A percentile compares a stretch with the other conserved stretches of the same genome.
phyloP scores from a whole-genome alignment of 768 basidiomycete species.

The Lepiota brunneoincarnata region DNA sequence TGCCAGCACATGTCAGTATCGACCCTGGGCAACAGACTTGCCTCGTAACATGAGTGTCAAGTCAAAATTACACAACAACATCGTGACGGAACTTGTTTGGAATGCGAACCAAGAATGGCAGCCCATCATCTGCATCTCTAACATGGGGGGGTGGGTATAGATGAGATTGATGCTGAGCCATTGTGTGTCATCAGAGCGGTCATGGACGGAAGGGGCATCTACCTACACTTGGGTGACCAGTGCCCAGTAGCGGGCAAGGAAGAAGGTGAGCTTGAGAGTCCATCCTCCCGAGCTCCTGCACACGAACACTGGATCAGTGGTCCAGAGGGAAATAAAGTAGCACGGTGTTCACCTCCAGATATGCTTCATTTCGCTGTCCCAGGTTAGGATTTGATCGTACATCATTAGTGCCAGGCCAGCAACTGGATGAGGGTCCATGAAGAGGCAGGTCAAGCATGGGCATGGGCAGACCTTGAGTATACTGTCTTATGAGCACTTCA shows the following conservation, averaged over 20 bases:
- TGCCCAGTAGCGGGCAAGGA: neutral
- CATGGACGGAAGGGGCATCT: neutral
- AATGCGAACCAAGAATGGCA: neutral
- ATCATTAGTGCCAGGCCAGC: neutral
- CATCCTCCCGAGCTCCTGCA: neutral
- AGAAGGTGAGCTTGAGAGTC: neutral
- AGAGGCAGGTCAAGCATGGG: no score
- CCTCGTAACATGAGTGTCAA: slow-evolving; percentile 4
- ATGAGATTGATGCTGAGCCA: neutral
- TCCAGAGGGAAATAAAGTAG: neutral
- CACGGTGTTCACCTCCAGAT: neutral
- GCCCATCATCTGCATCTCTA: neutral
- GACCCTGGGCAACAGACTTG: neutral
- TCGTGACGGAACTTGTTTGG: neutral
- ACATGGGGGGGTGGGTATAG: neutral
- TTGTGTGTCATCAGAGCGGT: neutral
- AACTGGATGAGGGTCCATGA: neutral
- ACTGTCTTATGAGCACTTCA: no score
- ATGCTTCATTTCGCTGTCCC: neutral
- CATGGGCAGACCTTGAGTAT: no score
- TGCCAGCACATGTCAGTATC: no score
- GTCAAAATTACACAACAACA: neutral
- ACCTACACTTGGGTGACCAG: neutral
- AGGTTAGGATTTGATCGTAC: slow-evolving; percentile 2
- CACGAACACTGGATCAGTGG: neutral